Base-by-base conservation (phyloP, 2,329 filamentous ascomycete species). In the Xylaria digitata region DNA sequence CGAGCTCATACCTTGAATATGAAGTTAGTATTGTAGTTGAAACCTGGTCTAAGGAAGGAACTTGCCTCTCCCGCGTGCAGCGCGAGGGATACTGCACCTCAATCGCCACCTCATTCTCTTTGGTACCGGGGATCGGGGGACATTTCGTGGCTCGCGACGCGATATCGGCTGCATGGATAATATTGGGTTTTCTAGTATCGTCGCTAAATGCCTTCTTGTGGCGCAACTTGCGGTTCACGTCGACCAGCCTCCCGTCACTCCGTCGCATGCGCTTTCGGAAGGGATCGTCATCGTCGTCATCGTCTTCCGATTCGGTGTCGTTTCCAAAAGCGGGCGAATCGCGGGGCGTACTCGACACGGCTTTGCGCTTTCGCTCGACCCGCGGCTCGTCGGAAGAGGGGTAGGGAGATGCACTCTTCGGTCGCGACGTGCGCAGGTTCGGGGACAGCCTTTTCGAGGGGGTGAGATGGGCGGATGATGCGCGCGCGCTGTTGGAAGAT, bases 11-110 rank as follows among this genome's bases (percentile, higher is more conserved):
- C 72, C 89, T 85, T 70, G 26, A 53, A 65, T 43, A 45, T 58
- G 32, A 69, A n/a, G 55, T 59, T 61, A 63, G 68, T 42, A 61
- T 61, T 46, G 53, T 48, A 60, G 52, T 43, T 30, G 57, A 66
- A 74, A 60, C 62, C 52, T 30, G n/a, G 19, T 15, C 13, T 17
- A 40, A 17, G n/a, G 26, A 48, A 15, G 26, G 53, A 32, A 48
- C 80, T 74, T 82, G 92, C 89, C 85, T 88, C 80, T 96, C 92
- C 60, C 86, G 86, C 56, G 85, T 84, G 63, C 88, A 86, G 68
- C 85, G 83, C 78, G 92, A 94, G 9, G 96, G 95, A 79, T 98
- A 98, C 78, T 96, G 92, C 72, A 98, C 81, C 75, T 90, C 83
- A 66, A 96, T 87, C 11, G 79, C 81, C 6, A 89, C 83, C 65